Conservation (phyloP, 129 eudicot genomes). For the Escallonia rubra region DNA sequence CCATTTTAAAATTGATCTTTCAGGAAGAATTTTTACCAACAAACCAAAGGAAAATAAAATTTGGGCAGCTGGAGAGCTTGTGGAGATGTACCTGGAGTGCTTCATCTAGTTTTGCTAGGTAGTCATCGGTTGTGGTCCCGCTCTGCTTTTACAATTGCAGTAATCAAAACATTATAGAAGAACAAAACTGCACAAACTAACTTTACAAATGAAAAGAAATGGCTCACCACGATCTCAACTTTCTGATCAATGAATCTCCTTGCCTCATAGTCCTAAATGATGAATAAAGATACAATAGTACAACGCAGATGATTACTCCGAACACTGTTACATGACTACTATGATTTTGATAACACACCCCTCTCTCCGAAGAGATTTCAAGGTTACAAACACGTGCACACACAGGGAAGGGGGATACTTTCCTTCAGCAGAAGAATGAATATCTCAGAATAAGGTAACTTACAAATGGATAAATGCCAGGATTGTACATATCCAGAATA, state of each 20-base stretch:
- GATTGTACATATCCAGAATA: constrained; percentile 92
- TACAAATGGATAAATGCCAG: constrained; percentile 83
- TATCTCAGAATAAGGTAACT: constrained; percentile 25
- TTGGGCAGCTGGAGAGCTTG: neutral
- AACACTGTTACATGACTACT: neutral
- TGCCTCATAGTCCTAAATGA: constrained; percentile 68
- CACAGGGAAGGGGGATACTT: neutral
- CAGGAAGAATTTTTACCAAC: too few species aligned
- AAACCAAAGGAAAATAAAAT: neutral
- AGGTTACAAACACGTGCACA: neutral
- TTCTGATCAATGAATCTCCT: constrained; percentile 68
- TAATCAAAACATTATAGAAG: neutral
- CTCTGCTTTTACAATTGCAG: constrained; percentile 36
- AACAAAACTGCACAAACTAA: neutral
- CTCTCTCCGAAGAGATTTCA: neutral
- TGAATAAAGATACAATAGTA: constrained; percentile 3
- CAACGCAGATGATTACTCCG: neutral
- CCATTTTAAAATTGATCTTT: too few species aligned
- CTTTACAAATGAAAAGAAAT: neutral
- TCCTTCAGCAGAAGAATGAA: neutral
- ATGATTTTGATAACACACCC: neutral
- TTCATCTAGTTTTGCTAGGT: constrained; percentile 57
- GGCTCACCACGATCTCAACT: constrained; percentile 79
- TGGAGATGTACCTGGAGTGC: constrained; percentile 57
- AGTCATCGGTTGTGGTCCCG: constrained; percentile 72